Evolutionary conservation across 139 green algal species (phyloP), one percentile per base, ranked within the genome.

Genomic region (Bryopsis sp.): DNA sequence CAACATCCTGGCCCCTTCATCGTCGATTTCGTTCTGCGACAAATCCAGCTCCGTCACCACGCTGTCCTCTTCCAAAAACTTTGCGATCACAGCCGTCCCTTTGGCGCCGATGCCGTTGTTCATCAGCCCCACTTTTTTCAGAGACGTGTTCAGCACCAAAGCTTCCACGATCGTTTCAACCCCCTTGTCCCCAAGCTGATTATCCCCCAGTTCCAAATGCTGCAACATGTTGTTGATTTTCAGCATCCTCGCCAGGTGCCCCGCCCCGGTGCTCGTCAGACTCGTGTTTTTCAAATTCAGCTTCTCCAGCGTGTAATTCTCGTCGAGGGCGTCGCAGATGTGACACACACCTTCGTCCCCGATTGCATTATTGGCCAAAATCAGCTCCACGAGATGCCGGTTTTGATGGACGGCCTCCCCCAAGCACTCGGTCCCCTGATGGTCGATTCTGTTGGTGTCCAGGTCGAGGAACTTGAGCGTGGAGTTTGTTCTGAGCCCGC

Each of bases 311-410:
- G 58, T 47, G 22, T 65, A 11, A 39, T 65, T 65, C 8, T 65
- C 32, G 26, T 31, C 32, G 43, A 65, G 26, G 58, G 43, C 43
- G 4, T 39, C 31, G 31, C 58, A 65, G 29, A 65, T 11, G 43
- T 65, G 28, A 26, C 43, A 3, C 7, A 65, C 58, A 22, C 58
- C 58, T 65, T 65, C 31, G 31, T 65, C 58, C 7, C 58, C 58
- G 24, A 65, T 26, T 15, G 15, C 32, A 22, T 65, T 65, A 26
- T 33, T 33, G 39, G 39, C 58, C 4, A 65, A 43, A 46, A 33
- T 33, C 58, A 65, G 31, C n/a, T 65, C 32, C 39, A 47, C 43
- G 24, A 65, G 58, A 35, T 7, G 19, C 8, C 43, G 39, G 58
- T 65, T 65, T 46, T 65, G 15, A 22, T 11, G 32, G 4, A 65